Percentiles rank a stretch among this genome's conserved stretches.
phyloP scores from a whole-genome alignment of 164 flowering plant genomes.

The Tinospora cordifolia region DNA sequence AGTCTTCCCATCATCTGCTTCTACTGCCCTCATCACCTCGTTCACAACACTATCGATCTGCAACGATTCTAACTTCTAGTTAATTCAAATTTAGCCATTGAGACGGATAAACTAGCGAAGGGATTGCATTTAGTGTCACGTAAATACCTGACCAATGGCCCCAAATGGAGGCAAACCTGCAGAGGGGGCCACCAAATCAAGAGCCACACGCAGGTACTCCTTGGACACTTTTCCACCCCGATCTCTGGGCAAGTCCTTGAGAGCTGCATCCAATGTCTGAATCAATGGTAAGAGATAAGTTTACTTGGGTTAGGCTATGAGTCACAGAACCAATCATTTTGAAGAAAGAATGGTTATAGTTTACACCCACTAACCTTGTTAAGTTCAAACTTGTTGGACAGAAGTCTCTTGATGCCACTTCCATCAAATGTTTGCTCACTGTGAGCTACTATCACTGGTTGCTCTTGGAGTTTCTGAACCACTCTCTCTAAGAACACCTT shows the following conservation, averaged over 20 bases:
- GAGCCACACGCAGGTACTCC: conserved; percentile 49
- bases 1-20: conserved; percentile 57
- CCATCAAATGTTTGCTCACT: conserved; percentile 85
- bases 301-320: too few species aligned
- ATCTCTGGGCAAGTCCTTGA: conserved; percentile 57
- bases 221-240: conserved; percentile 51
- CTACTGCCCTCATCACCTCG: conserved; percentile 47
- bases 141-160: conserved; percentile 60
- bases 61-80: background rate
- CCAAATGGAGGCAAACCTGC: conserved; percentile 88
- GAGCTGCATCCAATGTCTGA: conserved; percentile 51
- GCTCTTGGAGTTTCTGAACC: conserved; percentile 54
- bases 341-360: background rate
- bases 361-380: conserved; percentile 53
- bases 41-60: conserved; percentile 64
- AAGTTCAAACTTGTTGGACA: conserved; percentile 74
- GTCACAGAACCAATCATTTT: too few species aligned
- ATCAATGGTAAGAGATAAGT: background rate
- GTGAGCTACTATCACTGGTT: conserved; percentile 92
- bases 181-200: conserved; percentile 58
- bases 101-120: background rate
- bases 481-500: conserved; percentile 39
- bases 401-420: conserved; percentile 57
- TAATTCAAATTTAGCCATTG: background rate
- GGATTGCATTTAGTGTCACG: background rate